Conservation (phyloP, 192 early-diverging fungal species). For the Endogone sp. region DNA sequence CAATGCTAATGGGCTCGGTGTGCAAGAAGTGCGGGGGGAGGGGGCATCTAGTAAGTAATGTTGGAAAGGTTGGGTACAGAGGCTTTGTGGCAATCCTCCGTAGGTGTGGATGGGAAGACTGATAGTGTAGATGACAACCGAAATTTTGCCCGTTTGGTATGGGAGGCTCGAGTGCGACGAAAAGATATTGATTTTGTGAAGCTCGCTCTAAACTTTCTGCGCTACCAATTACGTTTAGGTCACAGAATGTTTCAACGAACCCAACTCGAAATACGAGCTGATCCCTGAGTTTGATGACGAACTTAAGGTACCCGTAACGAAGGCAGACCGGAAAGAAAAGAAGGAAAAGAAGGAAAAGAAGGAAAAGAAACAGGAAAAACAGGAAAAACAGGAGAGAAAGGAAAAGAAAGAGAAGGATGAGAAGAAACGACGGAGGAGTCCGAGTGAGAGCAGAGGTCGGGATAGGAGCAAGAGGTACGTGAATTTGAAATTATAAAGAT, state of each 20-base stretch:
- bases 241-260: constrained; percentile 12
- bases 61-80: not conserved
- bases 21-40: constrained; percentile 38
- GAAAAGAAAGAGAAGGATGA: constrained; percentile 29
- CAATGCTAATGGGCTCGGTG: constrained; percentile 26
- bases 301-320: not conserved
- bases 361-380: constrained; percentile 30
- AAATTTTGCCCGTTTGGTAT: too few relatives aligned
- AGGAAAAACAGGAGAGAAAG: too few relatives aligned
- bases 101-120: too few relatives aligned
- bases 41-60: constrained; percentile 32
- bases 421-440: constrained; percentile 8
- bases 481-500: constrained; percentile 2
- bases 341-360: constrained; percentile 49
- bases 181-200: too few relatives aligned
- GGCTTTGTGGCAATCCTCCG: not conserved
- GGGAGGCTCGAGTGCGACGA: too few relatives aligned
- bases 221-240: too few relatives aligned
- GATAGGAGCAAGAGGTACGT: constrained; percentile 1
- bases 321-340: constrained; percentile 5
- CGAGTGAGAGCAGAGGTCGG: not conserved
- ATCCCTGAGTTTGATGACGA: constrained; percentile 21
- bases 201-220: too few relatives aligned
- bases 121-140: too few relatives aligned
- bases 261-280: constrained; percentile 31